These are phyloP conservation scores for Calophaca sinica DNA, from an alignment of 306 rosid genomes.

Conservation along the genomic window DNA sequence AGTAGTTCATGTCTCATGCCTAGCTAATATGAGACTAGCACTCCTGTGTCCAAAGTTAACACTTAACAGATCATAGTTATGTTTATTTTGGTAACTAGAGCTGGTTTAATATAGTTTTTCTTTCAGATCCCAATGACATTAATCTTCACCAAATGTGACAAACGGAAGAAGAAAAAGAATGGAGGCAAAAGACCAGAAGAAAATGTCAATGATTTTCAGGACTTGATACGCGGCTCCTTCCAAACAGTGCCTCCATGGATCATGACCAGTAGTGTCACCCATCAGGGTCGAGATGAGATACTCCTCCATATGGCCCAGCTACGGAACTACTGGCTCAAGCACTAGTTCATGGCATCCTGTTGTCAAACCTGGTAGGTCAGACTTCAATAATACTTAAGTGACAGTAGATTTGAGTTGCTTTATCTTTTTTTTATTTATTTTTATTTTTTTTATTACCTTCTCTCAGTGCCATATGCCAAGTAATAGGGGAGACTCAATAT, in stretches of 20 bases:
- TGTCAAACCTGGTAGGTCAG: constrained; percentile 18
- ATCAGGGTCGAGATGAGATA: constrained; percentile 96
- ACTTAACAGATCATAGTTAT: constrained; percentile 4
- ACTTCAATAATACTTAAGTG: constrained; percentile 32
- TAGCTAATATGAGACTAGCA: not conserved
- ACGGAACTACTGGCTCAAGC: constrained; percentile 97
- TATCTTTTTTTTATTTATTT: not conserved
- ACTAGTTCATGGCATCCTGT: constrained; percentile 51
- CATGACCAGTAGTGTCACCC: constrained; percentile 95
- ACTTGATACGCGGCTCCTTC: constrained; percentile 77
- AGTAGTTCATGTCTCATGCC: not conserved
- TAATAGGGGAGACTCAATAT: constrained; percentile 12
- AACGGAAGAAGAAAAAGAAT: constrained; percentile 89
- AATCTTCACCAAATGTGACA: constrained; percentile 97
- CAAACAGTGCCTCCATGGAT: constrained; percentile 91
- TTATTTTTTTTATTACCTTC: too few relatives aligned
- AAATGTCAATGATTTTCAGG: constrained; percentile 85
- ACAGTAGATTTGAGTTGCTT: constrained; percentile 18
- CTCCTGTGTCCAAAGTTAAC: not conserved
- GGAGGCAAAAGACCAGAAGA: constrained; percentile 95
- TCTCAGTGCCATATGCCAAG: not conserved
- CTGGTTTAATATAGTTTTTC: constrained; percentile 22
- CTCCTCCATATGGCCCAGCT: constrained; percentile 95
- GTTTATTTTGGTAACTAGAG: not conserved
- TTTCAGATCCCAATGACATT: constrained; percentile 96